Evolutionary conservation across 371 early-diverging fungal species (phyloP).

Genomic region (Cokeromyces recurvatus): DNA sequence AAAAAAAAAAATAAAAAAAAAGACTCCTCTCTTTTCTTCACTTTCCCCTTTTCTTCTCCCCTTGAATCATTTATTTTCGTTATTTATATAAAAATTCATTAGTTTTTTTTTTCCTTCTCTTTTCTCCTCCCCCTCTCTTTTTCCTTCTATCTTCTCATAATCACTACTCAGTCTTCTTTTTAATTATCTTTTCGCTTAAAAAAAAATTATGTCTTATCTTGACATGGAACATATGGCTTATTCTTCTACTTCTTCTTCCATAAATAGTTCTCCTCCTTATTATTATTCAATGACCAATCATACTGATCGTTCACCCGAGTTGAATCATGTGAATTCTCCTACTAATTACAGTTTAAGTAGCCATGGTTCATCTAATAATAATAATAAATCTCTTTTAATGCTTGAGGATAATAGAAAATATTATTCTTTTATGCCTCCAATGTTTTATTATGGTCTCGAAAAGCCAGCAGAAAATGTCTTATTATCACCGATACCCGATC

Average conservation of each 20-base stretch:
- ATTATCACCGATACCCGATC: slow-evolving; percentile 14
- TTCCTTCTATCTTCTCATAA: too few species aligned
- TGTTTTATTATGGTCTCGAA: too few species aligned
- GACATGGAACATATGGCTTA: not conserved
- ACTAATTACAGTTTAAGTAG: slow-evolving; percentile 14
- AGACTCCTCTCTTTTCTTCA: too few species aligned
- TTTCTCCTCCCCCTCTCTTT: too few species aligned
- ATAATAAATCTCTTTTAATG: not conserved
- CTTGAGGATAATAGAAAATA: too few species aligned
- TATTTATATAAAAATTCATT: not conserved
- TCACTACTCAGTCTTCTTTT: too few species aligned
- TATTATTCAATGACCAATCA: not conserved
- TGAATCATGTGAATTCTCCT: slow-evolving; percentile 10
- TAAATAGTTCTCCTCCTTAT: too few species aligned
- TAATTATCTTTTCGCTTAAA: too few species aligned
- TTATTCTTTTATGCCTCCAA: too few species aligned
- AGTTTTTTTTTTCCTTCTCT: too few species aligned
- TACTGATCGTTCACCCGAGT: slow-evolving; percentile 1
- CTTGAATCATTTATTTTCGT: not conserved
- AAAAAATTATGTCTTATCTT: not conserved
- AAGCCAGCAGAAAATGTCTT: too few species aligned
- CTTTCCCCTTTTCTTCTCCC: not conserved
- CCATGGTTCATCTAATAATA: not conserved
- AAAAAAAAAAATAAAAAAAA: not conserved
- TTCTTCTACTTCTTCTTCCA: not conserved